Percentiles rank a stretch among this genome's conserved stretches.
phyloP scores from a whole-genome alignment of 2,329 filamentous ascomycete genomes.

The Fusarium oxysporum region DNA sequence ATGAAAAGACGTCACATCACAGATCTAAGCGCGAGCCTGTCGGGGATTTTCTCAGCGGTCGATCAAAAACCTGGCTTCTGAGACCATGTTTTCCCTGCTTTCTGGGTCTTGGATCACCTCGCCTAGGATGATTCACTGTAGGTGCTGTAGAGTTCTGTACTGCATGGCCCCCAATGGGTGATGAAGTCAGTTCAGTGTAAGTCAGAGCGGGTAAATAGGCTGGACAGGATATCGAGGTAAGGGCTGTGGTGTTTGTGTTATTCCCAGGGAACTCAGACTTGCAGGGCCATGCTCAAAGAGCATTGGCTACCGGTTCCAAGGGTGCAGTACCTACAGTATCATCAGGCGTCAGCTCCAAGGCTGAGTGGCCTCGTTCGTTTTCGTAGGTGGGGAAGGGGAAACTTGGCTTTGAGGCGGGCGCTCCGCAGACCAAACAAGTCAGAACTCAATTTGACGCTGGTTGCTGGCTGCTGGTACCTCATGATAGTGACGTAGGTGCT shows the following conservation, averaged over 20 bases:
- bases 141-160: background rate
- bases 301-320: constrained; percentile 7
- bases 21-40: constrained; percentile 13
- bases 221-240: background rate
- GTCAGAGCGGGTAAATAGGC: constrained; percentile 11
- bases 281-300: background rate
- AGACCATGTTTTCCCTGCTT: constrained; percentile 13
- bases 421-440: constrained; percentile 31
- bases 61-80: background rate
- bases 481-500: constrained; percentile 30
- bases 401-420: constrained; percentile 33
- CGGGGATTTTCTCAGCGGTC: constrained; percentile 12
- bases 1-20: constrained; percentile 32
- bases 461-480: constrained; percentile 2
- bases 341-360: constrained; percentile 5
- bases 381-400: constrained; percentile 14
- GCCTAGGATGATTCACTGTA: background rate
- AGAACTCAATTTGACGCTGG: constrained; percentile 35
- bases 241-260: constrained; percentile 11
- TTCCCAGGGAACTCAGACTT: background rate
- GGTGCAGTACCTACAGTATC: background rate
- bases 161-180: constrained; percentile 23
- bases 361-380: constrained; percentile 1
- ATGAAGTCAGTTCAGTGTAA: background rate
- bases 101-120: background rate